These are phyloP conservation scores for Cryphonectria naterciae DNA, from an alignment of 2,329 filamentous ascomycete genomes.

Conservation along the genomic window DNA sequence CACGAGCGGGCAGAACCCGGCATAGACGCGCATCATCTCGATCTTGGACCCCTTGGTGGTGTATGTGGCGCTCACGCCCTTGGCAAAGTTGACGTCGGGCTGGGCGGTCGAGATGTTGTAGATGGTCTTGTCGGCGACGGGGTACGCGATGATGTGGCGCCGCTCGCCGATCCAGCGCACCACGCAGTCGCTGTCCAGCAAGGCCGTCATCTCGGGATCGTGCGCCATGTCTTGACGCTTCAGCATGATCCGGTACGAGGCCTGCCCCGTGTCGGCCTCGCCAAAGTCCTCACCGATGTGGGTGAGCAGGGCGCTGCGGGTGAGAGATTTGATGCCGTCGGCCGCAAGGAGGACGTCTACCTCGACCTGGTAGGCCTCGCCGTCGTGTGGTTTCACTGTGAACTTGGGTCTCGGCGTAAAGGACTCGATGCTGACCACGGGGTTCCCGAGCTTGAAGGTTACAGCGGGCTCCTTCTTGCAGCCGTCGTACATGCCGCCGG, in stretches of 20 bases:
- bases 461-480: constrained; percentile 66
- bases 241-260: constrained; percentile 80
- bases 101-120: constrained; percentile 69
- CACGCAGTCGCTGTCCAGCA: constrained; percentile 69
- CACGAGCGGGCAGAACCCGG: constrained; percentile 63
- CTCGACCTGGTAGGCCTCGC: constrained; percentile 57
- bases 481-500: constrained; percentile 70
- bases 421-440: constrained; percentile 58
- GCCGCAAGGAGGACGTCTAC: constrained; percentile 57
- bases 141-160: constrained; percentile 79
- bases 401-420: constrained; percentile 65
- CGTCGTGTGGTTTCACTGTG: constrained; percentile 60
- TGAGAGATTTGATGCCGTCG: constrained; percentile 60
- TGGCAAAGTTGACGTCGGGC: constrained; percentile 63
- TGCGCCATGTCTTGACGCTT: constrained; percentile 65
- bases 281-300: constrained; percentile 55
- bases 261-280: constrained; percentile 72
- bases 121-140: constrained; percentile 67
- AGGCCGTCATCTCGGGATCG: constrained; percentile 68
- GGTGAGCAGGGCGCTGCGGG: constrained; percentile 58
- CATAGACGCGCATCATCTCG: constrained; percentile 64
- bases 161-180: constrained; percentile 77
- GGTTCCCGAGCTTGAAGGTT: constrained; percentile 69
- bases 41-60: constrained; percentile 65
- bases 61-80: constrained; percentile 62